phyloP scores from a whole-genome alignment of 164 flowering plant species.

The Kalanchoe fedtschenkoi region DNA sequence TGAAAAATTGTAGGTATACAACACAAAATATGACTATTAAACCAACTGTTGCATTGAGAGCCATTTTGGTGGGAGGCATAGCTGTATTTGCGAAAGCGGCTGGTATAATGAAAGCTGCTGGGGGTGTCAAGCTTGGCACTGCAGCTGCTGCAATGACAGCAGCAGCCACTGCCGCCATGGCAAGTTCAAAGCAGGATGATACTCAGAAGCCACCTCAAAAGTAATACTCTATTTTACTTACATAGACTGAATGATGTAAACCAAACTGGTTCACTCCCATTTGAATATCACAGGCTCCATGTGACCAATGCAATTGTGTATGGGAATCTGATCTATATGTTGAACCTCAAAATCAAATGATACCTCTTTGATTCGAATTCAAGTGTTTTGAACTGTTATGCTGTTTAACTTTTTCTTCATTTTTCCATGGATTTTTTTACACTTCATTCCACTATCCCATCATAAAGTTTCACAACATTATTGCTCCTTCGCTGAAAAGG shows the following conservation, averaged over 20 bases:
- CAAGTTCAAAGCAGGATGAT: slow-evolving; percentile 49
- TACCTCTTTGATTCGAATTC: too few relatives aligned
- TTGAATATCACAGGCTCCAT: neutral
- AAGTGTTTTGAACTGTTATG: too few relatives aligned
- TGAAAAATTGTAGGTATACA: slow-evolving; percentile 8
- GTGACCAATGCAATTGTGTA: neutral
- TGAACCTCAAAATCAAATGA: too few relatives aligned
- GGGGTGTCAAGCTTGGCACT: slow-evolving; percentile 76
- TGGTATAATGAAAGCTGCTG: slow-evolving; percentile 79
- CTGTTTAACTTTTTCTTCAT: neutral
- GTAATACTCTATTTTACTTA: slow-evolving; percentile 5
- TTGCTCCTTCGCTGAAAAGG: too few relatives aligned
- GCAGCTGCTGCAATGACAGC: slow-evolving; percentile 83
- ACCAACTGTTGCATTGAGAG: slow-evolving; percentile 84
- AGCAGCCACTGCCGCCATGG: slow-evolving; percentile 69
- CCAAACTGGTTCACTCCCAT: neutral
- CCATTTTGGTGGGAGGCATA: slow-evolving; percentile 67
- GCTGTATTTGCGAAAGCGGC: slow-evolving; percentile 86
- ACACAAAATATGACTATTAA: slow-evolving; percentile 43
- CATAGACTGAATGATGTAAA: neutral
- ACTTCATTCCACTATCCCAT: too few relatives aligned
- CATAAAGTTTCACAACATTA: too few relatives aligned
- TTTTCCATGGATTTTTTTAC: neutral
- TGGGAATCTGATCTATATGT: too few relatives aligned
- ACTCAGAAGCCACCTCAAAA: slow-evolving; percentile 20